Evolutionary conservation across 1,284 basidiomycete species (phyloP).

Genomic region (Inonotus obliquus): DNA sequence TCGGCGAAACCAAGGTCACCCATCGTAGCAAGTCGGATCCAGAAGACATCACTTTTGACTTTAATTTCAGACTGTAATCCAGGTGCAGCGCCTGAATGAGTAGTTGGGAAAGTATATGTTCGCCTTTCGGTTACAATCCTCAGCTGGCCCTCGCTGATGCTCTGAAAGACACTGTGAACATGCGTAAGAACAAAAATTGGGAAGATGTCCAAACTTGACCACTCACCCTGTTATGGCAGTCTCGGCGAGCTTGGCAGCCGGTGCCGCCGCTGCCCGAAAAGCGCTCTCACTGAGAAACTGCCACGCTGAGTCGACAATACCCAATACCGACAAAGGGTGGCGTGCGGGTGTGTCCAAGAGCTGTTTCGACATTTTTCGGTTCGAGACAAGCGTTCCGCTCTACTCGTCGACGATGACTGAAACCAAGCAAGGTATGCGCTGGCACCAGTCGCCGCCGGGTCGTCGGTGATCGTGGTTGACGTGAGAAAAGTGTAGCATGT

Average conservation of each 20-base stretch:
- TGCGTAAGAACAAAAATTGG: not conserved
- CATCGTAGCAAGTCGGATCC: conserved; percentile 59
- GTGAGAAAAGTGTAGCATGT: not conserved
- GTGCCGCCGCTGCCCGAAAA: conserved; percentile 36
- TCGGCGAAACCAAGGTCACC: conserved; percentile 71
- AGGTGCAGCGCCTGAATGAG: not conserved
- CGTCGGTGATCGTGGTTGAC: not conserved
- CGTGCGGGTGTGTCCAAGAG: conserved; percentile 38
- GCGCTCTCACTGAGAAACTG: conserved; percentile 31
- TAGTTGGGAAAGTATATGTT: conserved; percentile 43
- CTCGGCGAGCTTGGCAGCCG: conserved; percentile 39
- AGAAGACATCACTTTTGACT: conserved; percentile 60
- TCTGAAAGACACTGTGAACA: conserved; percentile 39
- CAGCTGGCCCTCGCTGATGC: conserved; percentile 45
- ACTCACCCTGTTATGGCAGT: conserved; percentile 42
- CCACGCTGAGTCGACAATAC: conserved; percentile 39
- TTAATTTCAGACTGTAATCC: conserved; percentile 41
- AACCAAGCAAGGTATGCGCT: not conserved
- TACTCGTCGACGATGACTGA: not conserved
- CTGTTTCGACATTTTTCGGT: conserved; percentile 22
- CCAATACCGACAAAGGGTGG: conserved; percentile 39
- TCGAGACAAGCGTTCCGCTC: not conserved
- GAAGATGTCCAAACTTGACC: not conserved
- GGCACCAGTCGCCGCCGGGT: not conserved
- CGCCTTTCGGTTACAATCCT: conserved; percentile 39